These are phyloP conservation scores for Candida gorgasii DNA, from an alignment of 805 yeast genomes.

Conservation along the genomic window DNA sequence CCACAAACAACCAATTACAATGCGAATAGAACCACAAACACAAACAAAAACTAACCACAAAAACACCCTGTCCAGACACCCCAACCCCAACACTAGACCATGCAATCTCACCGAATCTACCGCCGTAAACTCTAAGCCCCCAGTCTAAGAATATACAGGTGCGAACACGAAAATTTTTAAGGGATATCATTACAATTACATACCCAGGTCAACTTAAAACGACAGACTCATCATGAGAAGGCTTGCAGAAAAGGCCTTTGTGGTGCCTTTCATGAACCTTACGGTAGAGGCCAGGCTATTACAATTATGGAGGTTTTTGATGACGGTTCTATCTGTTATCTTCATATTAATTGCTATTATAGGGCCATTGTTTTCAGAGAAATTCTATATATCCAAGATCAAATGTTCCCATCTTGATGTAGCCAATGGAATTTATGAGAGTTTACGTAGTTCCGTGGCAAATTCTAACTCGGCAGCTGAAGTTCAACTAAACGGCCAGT, in stretches of 20 bases:
- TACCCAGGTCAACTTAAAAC: no score
- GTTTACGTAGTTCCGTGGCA: constrained; percentile 38
- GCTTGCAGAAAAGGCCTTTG: constrained; percentile 6
- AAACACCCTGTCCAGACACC: no score
- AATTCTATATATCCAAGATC: constrained; percentile 35
- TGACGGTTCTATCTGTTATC: constrained; percentile 19
- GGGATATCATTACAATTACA: no score
- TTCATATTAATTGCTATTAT: constrained; percentile 24
- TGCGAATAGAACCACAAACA: no score
- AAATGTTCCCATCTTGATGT: constrained; percentile 55
- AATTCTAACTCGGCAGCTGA: constrained; percentile 16
- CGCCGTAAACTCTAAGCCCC: no score
- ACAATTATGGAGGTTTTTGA: constrained; percentile 25
- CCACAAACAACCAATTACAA: no score
- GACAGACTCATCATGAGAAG: no score
- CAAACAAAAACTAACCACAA: no score
- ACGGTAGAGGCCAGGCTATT: constrained; percentile 25
- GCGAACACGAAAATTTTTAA: no score
- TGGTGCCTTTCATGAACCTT: constrained; percentile 24
- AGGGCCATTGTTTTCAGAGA: constrained; percentile 24
- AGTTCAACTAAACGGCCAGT: constrained; percentile 7
- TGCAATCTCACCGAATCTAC: no score
- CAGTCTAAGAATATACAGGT: no score
- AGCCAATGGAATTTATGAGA: constrained; percentile 51
- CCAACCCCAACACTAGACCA: no score